phyloP scores from a whole-genome alignment of 2,329 filamentous ascomycete species.

The Furcasterigmium sp. region DNA sequence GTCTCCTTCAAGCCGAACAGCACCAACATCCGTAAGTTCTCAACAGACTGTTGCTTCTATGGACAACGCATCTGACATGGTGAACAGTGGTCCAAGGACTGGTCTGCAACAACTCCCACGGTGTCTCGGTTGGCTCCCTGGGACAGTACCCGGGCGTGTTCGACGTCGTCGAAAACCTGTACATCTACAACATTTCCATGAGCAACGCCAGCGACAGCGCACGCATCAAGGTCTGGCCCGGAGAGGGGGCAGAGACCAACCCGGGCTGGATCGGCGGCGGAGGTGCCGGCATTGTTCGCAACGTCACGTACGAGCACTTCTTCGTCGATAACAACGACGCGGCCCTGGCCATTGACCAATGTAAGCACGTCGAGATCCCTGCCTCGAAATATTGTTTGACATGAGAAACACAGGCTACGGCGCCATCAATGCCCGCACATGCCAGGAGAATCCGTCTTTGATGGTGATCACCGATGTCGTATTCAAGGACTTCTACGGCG shows the following conservation, averaged over 20 bases:
- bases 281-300: conserved; percentile 51
- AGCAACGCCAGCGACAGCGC: conserved; percentile 59
- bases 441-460: conserved; percentile 4
- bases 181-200: conserved; percentile 57
- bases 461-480: conserved; percentile 12
- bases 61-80: too few species aligned
- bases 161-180: conserved; percentile 66
- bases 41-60: too few species aligned
- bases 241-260: conserved; percentile 35
- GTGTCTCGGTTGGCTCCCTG: conserved; percentile 66
- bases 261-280: conserved; percentile 55
- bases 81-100: conserved; percentile 64
- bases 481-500: conserved; percentile 12
- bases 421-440: neutral
- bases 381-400: conserved; percentile 1
- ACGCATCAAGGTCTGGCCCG: conserved; percentile 71
- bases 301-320: conserved; percentile 63
- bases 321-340: conserved; percentile 53
- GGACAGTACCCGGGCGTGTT: conserved; percentile 60
- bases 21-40: conserved; percentile 62
- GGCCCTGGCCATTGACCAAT: conserved; percentile 20
- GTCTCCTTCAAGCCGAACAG: conserved; percentile 72
- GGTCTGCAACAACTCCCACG: conserved; percentile 64
- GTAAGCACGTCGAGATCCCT: too few species aligned
- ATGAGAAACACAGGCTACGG: conserved; percentile 7